Evolutionary conservation across 768 basidiomycete species (phyloP), one percentile per base, ranked within the genome.

Genomic region (Tubosaeta sp.): DNA sequence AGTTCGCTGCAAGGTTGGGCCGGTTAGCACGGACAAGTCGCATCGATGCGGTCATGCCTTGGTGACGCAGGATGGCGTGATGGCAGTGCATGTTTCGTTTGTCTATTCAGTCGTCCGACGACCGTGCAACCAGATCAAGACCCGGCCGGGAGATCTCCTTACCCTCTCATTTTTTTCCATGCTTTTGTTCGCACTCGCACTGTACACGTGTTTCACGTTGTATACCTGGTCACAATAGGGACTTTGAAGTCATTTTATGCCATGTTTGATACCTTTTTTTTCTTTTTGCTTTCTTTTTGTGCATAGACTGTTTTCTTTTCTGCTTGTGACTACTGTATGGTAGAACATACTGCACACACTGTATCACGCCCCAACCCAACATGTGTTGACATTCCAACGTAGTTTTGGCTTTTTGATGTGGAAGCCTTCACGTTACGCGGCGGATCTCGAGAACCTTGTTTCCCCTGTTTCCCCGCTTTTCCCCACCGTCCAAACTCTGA

Each of bases 1-100:
- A 65, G 64, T 48, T 66, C 65, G 48, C 29, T 66, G 54, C 65
- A 62, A 51, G 65, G 65, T 5, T 66, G 65, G 65, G 65, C 65
- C 48, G 65, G 65, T 46, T 57, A 57, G 44, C 31, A 7, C 46
- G 50, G 29, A 17, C 5, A 4, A 45, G 19, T 51, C n/a, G n/a
- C n/a, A n/a, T n/a, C 29, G 33, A 35, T 25, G 22, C 22, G 22
- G 22, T 22, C 22, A 22, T 22, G 22, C 22, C 22, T 22, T 22
- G 22, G 22, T 22, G 22, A 22, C 22, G 22, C 22, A 2, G 9
- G 29, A 29, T 29, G 22, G 22, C 29, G 9, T 6, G 29, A 29
- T 29, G 29, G 29, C 29, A 29, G 29, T 5, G 25, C 46, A 7
- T 22, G 25, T 46, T 41, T 11, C 11, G 29, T 31, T 34, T 34